Base-by-base conservation (phyloP, 148 eudicot species). In the Salicornia ramosissima region DNA sequence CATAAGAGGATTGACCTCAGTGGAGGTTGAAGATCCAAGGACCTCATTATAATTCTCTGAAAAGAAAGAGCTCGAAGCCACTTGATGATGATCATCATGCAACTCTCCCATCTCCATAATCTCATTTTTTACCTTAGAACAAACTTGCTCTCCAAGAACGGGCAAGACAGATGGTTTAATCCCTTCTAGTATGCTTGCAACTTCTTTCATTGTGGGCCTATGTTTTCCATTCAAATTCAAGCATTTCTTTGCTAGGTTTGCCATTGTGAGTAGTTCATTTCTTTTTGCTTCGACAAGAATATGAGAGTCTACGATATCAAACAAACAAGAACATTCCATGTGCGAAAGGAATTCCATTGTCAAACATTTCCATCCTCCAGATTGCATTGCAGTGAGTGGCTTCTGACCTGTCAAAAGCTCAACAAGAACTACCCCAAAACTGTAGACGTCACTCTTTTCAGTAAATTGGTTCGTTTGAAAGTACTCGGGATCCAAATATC, bases 141-240 rank as follows among this genome's bases (percentile, higher is more conserved):
- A 42, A 10, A 2, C 6, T 3, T 10, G 25, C 26, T 33, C 39
- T 24, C 55, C 33, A 9, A 47, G 6, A 28, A 13, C 16, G 6
- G 30, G n/a, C 46, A 14, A 1, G 19, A 11, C 33, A 10, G 39
- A 21, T 10, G 68, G 52, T 62, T 64, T 62, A 6, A 75, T 11
- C 64, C 68, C n/a, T n/a, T n/a, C n/a, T n/a, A n/a, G n/a, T n/a
- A n/a, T n/a, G n/a, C n/a, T n/a, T n/a, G n/a, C n/a, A 3, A 69
- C 73, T 75, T 61, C 64, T 60, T 49, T 74, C 77, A 67, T 74
- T 7, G 42, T 74, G 12, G 72, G 67, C 72, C 72, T 67, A 24
- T 61, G 68, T 25, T 51, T 69, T 21, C 73, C 56, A 16, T 59
- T 61, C 68, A 62, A 60, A 24, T 63, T 53, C 64, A 75, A 28